These are phyloP conservation scores for Phytophthora kernoviae DNA, from an alignment of 352 stramenopile species.

Conservation along the genomic window DNA sequence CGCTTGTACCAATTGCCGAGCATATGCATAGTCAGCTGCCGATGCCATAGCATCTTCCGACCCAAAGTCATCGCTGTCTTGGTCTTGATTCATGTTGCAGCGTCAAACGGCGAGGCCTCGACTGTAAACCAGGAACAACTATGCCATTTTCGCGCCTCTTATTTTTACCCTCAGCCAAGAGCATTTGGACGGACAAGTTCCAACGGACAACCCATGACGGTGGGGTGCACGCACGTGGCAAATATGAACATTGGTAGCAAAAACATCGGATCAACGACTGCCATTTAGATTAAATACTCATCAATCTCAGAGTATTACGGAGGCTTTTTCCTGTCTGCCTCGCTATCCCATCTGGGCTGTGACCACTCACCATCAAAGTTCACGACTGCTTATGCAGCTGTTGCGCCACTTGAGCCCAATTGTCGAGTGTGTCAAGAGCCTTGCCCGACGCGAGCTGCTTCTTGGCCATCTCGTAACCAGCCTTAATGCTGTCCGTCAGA, in stretches of 20 bases:
- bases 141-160: slow-evolving; percentile 13
- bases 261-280: neutral
- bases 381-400: slow-evolving; percentile 41
- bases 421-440: slow-evolving; percentile 64
- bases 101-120: neutral
- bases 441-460: slow-evolving; percentile 71
- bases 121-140: no score
- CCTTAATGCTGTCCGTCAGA: slow-evolving; percentile 86
- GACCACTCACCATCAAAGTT: slow-evolving; percentile 19
- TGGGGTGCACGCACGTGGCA: no score
- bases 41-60: slow-evolving; percentile 5
- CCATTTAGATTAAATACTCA: neutral
- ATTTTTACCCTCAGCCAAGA: slow-evolving; percentile 32
- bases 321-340: slow-evolving; percentile 19
- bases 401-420: slow-evolving; percentile 66
- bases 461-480: slow-evolving; percentile 85
- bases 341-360: slow-evolving; percentile 12
- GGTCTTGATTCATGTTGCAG: slow-evolving; percentile 18
- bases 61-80: neutral
- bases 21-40: slow-evolving; percentile 41
- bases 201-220: no score
- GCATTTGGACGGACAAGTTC: neutral
- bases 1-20: slow-evolving; percentile 51
- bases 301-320: slow-evolving; percentile 6
- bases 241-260: neutral